Conservation (phyloP, 371 early-diverging fungal species). For the Chytridiales sp. region DNA sequence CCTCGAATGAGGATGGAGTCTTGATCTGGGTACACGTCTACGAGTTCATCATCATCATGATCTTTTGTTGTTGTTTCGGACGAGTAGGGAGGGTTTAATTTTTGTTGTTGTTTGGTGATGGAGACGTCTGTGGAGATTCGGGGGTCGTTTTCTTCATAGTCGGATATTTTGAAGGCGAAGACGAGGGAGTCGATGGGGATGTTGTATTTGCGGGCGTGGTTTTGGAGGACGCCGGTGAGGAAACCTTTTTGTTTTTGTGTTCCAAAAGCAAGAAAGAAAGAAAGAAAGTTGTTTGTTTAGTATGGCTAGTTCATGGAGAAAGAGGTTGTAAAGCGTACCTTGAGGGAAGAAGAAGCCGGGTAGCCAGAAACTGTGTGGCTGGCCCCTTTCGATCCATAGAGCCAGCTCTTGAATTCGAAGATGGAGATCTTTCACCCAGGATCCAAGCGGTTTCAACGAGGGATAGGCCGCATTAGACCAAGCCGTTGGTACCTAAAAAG, state of each 20-base stretch:
- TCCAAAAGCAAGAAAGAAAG: background rate
- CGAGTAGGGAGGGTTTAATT: too few species aligned
- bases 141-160: constrained; percentile 42
- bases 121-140: constrained; percentile 22
- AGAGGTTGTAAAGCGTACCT: constrained; percentile 30
- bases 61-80: background rate
- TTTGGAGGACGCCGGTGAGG: constrained; percentile 56
- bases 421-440: constrained; percentile 56
- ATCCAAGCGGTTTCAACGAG: constrained; percentile 49
- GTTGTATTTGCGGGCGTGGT: constrained; percentile 52
- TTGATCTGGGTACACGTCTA: constrained; percentile 22
- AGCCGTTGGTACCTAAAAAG: constrained; percentile 40
- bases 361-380: constrained; percentile 56
- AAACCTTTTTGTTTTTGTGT: constrained; percentile 36
- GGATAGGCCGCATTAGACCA: constrained; percentile 54
- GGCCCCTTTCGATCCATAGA: constrained; percentile 47
- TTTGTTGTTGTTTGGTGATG: constrained; percentile 12
- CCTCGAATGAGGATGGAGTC: constrained; percentile 54
- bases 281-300: too few species aligned
- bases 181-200: constrained; percentile 53
- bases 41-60: background rate
- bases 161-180: constrained; percentile 46
- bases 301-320: too few species aligned
- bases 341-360: constrained; percentile 62
- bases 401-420: constrained; percentile 36